These are phyloP conservation scores for Podaxis pistillaris DNA, from an alignment of 768 basidiomycete genomes.

Conservation along the genomic window DNA sequence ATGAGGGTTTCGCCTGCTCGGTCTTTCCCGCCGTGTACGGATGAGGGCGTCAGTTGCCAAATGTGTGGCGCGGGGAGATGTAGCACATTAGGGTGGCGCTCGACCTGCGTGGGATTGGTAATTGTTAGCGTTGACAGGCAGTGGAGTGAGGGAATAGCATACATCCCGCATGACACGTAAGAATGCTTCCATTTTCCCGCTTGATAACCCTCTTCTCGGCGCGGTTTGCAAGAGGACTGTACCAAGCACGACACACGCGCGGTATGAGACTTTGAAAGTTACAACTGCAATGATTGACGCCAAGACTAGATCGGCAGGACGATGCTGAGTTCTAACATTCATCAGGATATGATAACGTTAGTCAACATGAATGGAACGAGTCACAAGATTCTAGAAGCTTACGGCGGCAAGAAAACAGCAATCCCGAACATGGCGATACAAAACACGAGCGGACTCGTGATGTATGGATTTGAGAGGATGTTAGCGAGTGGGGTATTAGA, in stretches of 20 bases:
- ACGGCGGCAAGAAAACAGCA: conserved; percentile 56
- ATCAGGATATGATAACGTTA: conserved; percentile 1
- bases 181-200: conserved; percentile 79
- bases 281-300: conserved; percentile 73
- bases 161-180: conserved; percentile 82
- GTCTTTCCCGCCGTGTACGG: background rate
- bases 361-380: background rate
- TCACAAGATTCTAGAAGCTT: conserved; percentile 24
- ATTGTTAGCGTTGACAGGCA: background rate
- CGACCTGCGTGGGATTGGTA: conserved; percentile 49
- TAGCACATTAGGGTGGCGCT: conserved; percentile 79
- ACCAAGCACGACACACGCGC: conserved; percentile 80
- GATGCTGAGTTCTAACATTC: conserved; percentile 48
- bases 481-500: conserved; percentile 34
- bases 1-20: conserved; percentile 43
- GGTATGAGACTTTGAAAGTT: conserved; percentile 83
- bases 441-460: conserved; percentile 60
- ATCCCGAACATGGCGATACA: conserved; percentile 53
- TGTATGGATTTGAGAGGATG: conserved; percentile 74
- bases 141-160: conserved; percentile 20
- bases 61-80: conserved; percentile 85
- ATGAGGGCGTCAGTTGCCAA: conserved; percentile 72
- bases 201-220: conserved; percentile 57
- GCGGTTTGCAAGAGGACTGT: conserved; percentile 88
- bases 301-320: conserved; percentile 79